Percentiles rank a stretch among this genome's conserved stretches.
Conservation (phyloP, 352 stramenopile genomes). For the Pythium aquatile region DNA sequence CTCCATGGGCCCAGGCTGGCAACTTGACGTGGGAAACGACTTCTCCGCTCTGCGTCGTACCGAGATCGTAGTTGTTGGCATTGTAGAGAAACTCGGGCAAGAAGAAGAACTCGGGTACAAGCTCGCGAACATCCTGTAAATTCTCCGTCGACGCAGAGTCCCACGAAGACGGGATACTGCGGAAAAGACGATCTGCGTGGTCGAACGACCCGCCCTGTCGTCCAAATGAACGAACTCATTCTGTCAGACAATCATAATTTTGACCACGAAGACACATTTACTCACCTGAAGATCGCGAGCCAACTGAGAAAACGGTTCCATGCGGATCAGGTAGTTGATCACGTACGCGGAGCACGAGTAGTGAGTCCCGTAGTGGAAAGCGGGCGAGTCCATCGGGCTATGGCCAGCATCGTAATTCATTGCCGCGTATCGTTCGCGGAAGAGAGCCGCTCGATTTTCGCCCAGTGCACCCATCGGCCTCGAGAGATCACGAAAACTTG, state of each 20-base stretch:
- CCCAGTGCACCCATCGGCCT: conserved; percentile 94
- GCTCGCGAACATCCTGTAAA: conserved; percentile 80
- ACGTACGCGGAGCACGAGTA: conserved; percentile 97
- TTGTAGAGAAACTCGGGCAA: conserved; percentile 82
- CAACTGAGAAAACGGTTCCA: conserved; percentile 85
- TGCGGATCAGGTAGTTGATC: conserved; percentile 95
- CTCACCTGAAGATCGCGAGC: conserved; percentile 57
- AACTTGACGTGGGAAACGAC: conserved; percentile 91
- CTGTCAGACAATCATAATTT: background rate
- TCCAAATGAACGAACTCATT: background rate
- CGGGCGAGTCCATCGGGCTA: conserved; percentile 61
- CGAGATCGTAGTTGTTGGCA: conserved; percentile 64
- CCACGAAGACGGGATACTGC: conserved; percentile 94
- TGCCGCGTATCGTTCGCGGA: conserved; percentile 80
- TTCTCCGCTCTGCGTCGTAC: conserved; percentile 79
- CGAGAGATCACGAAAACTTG: conserved; percentile 90
- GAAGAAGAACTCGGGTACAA: conserved; percentile 83
- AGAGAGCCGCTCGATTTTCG: conserved; percentile 74
- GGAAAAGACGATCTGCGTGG: conserved; percentile 95
- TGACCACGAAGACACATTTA: background rate
- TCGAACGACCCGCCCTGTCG: conserved; percentile 81
- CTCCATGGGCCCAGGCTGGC: conserved; percentile 92
- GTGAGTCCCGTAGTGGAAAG: conserved; percentile 97
- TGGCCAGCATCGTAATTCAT: conserved; percentile 50
- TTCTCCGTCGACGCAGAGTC: conserved; percentile 92